These are phyloP conservation scores for Trichoderma gracile DNA, from an alignment of 2,329 filamentous ascomycete genomes.

Conservation along the genomic window DNA sequence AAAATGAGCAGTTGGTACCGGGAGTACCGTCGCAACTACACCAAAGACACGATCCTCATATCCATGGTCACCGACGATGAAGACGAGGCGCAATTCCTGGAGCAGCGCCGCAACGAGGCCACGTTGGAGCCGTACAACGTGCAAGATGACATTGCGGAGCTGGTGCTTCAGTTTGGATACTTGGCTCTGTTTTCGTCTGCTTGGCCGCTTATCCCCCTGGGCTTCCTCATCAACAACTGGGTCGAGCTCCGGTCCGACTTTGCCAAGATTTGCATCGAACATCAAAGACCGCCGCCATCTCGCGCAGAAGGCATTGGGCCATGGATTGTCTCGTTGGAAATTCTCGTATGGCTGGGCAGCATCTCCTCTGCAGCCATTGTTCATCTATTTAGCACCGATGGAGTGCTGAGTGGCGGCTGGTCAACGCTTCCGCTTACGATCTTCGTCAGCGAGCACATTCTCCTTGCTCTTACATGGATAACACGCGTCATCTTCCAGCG, in stretches of 20 bases:
- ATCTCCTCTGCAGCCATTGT: conserved; percentile 71
- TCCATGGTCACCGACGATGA: conserved; percentile 56
- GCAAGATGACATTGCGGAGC: conserved; percentile 70
- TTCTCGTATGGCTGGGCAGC: conserved; percentile 71
- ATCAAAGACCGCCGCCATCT: conserved; percentile 67
- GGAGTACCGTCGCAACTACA: conserved; percentile 39
- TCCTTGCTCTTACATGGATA: conserved; percentile 58
- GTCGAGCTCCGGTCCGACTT: conserved; percentile 75
- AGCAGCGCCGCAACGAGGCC: conserved; percentile 65
- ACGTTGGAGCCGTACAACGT: conserved; percentile 71
- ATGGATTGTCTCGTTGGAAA: conserved; percentile 67
- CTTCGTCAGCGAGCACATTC: conserved; percentile 72
- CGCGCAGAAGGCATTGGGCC: conserved; percentile 74
- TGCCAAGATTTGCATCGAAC: conserved; percentile 73
- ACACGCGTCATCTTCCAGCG: conserved; percentile 42
- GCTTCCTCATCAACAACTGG: conserved; percentile 76
- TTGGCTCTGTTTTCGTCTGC: conserved; percentile 72
- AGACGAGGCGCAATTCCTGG: conserved; percentile 64
- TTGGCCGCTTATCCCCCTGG: conserved; percentile 72
- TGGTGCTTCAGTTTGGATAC: conserved; percentile 74
- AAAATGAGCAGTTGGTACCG: conserved; percentile 51
- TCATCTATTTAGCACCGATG: conserved; percentile 66
- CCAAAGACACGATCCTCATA: conserved; percentile 48
- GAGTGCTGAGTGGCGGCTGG: conserved; percentile 57
- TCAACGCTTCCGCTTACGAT: conserved; percentile 69